phyloP scores from a whole-genome alignment of 2,329 filamentous ascomycete genomes.

The Pyrenophora seminiperda region DNA sequence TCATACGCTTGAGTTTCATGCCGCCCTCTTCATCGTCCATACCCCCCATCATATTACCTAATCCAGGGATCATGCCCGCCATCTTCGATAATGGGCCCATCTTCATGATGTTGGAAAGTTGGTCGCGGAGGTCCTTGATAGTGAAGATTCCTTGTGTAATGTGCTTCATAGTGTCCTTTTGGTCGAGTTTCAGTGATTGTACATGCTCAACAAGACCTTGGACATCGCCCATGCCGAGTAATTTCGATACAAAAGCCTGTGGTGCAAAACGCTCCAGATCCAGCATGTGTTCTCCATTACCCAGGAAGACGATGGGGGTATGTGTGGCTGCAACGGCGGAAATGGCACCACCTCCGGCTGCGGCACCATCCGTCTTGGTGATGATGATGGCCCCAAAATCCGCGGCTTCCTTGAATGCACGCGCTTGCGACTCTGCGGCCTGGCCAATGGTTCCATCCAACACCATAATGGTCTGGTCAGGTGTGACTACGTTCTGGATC shows the following conservation, averaged over 20 bases:
- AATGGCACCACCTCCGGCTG: slow-evolving; percentile 93
- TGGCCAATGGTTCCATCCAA: slow-evolving; percentile 96
- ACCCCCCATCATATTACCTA: slow-evolving; percentile 89
- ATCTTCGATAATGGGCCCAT: slow-evolving; percentile 98
- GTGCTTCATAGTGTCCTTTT: slow-evolving; percentile 99
- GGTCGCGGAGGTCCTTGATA: slow-evolving; percentile 89
- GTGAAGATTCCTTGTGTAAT: slow-evolving; percentile 97
- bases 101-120: slow-evolving; percentile 98
- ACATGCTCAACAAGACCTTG: slow-evolving; percentile 94
- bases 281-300: slow-evolving; percentile 95
- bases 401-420: slow-evolving; percentile 95
- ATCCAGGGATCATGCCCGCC: slow-evolving; percentile 97
- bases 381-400: slow-evolving; percentile 99
- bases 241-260: slow-evolving; percentile 88
- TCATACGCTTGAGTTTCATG: slow-evolving; percentile 93
- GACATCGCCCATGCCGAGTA: slow-evolving; percentile 97
- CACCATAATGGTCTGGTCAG: slow-evolving; percentile 98
- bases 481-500: slow-evolving; percentile 86
- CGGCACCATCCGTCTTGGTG: slow-evolving; percentile 96
- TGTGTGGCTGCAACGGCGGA: slow-evolving; percentile 95
- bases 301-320: slow-evolving; percentile 96
- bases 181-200: slow-evolving; percentile 90
- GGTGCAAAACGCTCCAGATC: slow-evolving; percentile 93
- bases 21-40: slow-evolving; percentile 98
- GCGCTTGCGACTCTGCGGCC: slow-evolving; percentile 89